Conservation (phyloP, 1,284 basidiomycete species). For the Psilocybe mexicana region DNA sequence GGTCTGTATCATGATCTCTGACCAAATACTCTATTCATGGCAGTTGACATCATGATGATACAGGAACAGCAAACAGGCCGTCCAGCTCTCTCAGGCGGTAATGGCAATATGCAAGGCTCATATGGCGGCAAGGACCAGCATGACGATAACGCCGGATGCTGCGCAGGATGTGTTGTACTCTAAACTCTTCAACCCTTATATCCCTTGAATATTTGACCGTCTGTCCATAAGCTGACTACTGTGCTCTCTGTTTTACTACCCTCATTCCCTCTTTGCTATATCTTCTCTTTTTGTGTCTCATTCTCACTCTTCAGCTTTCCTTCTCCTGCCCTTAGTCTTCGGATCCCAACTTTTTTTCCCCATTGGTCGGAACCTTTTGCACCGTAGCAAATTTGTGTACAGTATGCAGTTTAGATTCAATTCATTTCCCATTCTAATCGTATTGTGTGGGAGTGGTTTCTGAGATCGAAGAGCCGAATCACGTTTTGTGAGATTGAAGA, state of each 20-base stretch:
- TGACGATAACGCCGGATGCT: constrained; percentile 67
- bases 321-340: constrained; percentile 14
- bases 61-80: constrained; percentile 67
- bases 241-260: constrained; percentile 9
- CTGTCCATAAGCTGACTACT: constrained; percentile 15
- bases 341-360: constrained; percentile 16
- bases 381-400: constrained; percentile 21
- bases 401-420: constrained; percentile 21
- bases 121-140: constrained; percentile 46
- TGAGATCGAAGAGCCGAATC: too few species aligned
- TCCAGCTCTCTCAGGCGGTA: constrained; percentile 45
- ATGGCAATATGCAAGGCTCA: constrained; percentile 43
- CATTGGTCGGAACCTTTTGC: constrained; percentile 18
- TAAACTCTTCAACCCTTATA: constrained; percentile 26
- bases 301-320: constrained; percentile 7
- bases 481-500: too few species aligned
- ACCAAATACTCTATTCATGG: not conserved
- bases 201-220: not conserved
- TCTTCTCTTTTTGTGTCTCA: constrained; percentile 14
- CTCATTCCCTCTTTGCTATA: constrained; percentile 22
- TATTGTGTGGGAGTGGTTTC: not conserved
- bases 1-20: constrained; percentile 36
- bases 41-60: constrained; percentile 5
- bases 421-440: constrained; percentile 8
- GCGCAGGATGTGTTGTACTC: constrained; percentile 69